Base-by-base conservation (phyloP, 2,329 filamentous ascomycete genomes). In the Gremmenia infestans region DNA sequence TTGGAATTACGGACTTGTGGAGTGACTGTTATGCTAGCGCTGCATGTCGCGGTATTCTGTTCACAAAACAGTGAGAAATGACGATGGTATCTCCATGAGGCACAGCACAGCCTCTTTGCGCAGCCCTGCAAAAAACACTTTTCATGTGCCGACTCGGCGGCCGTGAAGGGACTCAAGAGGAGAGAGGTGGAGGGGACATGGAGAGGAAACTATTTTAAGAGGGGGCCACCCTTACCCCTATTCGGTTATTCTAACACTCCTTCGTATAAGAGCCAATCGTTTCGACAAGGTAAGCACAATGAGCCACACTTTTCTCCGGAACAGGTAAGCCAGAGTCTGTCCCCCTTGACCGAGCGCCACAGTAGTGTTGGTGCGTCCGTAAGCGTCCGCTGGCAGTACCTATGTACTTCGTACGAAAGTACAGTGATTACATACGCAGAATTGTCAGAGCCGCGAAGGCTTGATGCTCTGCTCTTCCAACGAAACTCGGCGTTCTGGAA, bases 51-150 rank as follows among this genome's bases (percentile, higher is more conserved):
- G 28, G 35, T 52, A 22, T 40, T 28, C 19, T 23, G 23, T 15
- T 2, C 45, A 48, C 37, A 40, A 17, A 40, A 32, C 28, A 32
- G 46, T 48, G 36, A 45, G 36, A 51, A 14, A 52, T 47, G 55
- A 55, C 50, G 48, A 45, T 45, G 46, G 45, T 32, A 17, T 40
- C 8, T 25, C 32, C 40, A 12, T 36, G 28, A 48, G 36, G 54
- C 60, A 62, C 58, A 57, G 54, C 60, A 62, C 56, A 58, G 60
- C 60, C 60, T 57, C 60, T 54, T 54, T 60, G 52, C 55, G 56
- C 56, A 58, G 58, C 53, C 19, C 36, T 50, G 51, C 39, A 46
- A 8, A 45, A 48, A 19, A 25, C 17, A 52, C 37, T n/a, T 32
- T 25, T 19, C 47, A 43, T n/a, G 28, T 50, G 50, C 43, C 36